A percentile compares a stretch with the other conserved stretches of the same genome.
Conservation (phyloP, 1,139 yeast species). For the Scheffersomyces titani region DNA sequence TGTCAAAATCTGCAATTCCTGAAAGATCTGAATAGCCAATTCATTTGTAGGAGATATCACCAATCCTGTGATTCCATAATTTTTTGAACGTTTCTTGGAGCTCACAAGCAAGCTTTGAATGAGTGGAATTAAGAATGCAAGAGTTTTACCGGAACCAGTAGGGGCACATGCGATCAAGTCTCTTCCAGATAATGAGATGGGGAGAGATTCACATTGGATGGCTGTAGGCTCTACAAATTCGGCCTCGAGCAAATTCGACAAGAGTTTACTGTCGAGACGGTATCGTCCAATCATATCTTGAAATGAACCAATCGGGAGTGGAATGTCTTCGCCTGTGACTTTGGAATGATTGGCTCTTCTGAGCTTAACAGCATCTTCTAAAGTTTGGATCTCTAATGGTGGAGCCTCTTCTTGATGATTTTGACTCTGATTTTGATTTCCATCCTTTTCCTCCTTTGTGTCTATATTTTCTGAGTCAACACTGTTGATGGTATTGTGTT, state of each 20-base stretch:
- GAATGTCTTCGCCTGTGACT: constrained; percentile 75
- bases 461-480: constrained; percentile 7
- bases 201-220: constrained; percentile 85
- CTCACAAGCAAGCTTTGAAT: constrained; percentile 52
- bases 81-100: constrained; percentile 25
- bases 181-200: constrained; percentile 61
- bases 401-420: constrained; percentile 27
- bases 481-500: constrained; percentile 16
- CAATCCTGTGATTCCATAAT: constrained; percentile 66
- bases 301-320: constrained; percentile 87
- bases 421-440: constrained; percentile 18
- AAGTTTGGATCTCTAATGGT: constrained; percentile 51
- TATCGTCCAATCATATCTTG: constrained; percentile 74
- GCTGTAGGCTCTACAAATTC: constrained; percentile 88
- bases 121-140: constrained; percentile 84
- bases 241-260: constrained; percentile 64
- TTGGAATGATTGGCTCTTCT: constrained; percentile 61
- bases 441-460: constrained; percentile 13
- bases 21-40: constrained; percentile 81
- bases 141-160: constrained; percentile 90
- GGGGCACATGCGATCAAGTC: constrained; percentile 91
- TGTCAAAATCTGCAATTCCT: constrained; percentile 62
- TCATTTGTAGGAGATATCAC: constrained; percentile 89
- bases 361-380: constrained; percentile 57
- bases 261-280: constrained; percentile 60